Evolutionary conservation across 2,329 filamentous ascomycete genomes (phyloP).

Genomic region (Epichloe gansuensis): DNA sequence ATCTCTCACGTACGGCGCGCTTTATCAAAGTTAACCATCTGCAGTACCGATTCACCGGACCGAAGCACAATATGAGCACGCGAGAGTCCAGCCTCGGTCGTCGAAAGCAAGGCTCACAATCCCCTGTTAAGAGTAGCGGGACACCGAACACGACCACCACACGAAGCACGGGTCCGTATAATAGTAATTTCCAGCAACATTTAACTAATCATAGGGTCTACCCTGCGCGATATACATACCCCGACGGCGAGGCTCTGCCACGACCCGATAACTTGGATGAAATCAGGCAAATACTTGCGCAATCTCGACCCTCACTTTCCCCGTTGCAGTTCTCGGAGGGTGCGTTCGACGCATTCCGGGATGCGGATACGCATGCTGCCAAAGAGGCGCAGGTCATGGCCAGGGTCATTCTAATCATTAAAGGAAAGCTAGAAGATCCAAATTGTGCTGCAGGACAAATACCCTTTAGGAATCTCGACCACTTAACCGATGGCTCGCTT

Average conservation of each 20-base stretch:
- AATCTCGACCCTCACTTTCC: conserved; percentile 15
- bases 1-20: too few relatives aligned
- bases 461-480: conserved; percentile 23
- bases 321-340: conserved; percentile 21
- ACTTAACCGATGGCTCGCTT: conserved; percentile 23
- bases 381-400: conserved; percentile 15
- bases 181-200: conserved; percentile 10
- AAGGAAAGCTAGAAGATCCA: conserved; percentile 12
- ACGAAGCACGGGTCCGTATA: conserved; percentile 10
- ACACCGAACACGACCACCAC: conserved; percentile 7
- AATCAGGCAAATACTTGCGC: conserved; percentile 4
- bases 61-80: too few relatives aligned
- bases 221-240: conserved; percentile 7
- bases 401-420: conserved; percentile 20
- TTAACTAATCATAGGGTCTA: conserved; percentile 8
- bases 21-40: too few relatives aligned
- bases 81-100: not conserved
- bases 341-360: conserved; percentile 17
- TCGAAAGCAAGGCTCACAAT: conserved; percentile 2
- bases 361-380: conserved; percentile 15
- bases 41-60: too few relatives aligned
- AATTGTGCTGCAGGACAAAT: conserved; percentile 15
- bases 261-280: conserved; percentile 11
- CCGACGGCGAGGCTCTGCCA: conserved; percentile 5
- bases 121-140: not conserved